Base-by-base conservation (phyloP, 805 yeast species). In the Brettanomyces nanus region DNA sequence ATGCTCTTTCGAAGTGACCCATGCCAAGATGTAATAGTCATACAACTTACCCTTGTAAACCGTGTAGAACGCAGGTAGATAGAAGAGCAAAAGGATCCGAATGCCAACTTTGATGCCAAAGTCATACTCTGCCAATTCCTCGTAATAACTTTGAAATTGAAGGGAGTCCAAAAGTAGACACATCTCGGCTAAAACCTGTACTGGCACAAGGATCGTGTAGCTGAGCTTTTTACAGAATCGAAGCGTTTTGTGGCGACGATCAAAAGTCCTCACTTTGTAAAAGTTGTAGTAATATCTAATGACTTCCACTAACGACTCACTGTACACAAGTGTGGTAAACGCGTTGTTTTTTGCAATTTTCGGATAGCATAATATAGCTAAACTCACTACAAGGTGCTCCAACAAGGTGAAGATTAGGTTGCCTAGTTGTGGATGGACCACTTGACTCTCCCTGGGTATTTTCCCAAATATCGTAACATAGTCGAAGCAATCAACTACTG, bases 231-330 rank as follows among this genome's bases (percentile, higher is more conserved):
- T 53, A 14, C 45, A 3, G 9, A 41, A 31, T 56, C 43, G 28
- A 11, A 56, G 37, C 44, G 44, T 32, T 5, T 23, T n/a, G 7
- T 48, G 46, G 5, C 46, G 31, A 6, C 43, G 46, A 5, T 53
- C 55, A 25, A 43, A 49, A 6, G 57, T 50, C 23, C 53, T 44
- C 34, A 55, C 52, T 31, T 54, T 56, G 46, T 49, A 52, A 26
- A 47, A 45, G 37, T 51, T 45, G 43, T 55, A 54, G 19, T 41
- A 27, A 41, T 47, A 48, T 31, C 54, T 45, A 35, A 46, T 28
- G 13, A 43, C 19, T 30, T 57, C 61, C 31, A 47, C 40, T 3
- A 44, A 19, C 6, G 54, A 48, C 33, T 50, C 44, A 4, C 48
- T 14, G 19, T 45, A 35, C 4, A 58, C 42, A 26, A 55, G 40